These are phyloP conservation scores for Senecio squalidus DNA, from an alignment of 140 eudicot genomes.

Conservation along the genomic window DNA sequence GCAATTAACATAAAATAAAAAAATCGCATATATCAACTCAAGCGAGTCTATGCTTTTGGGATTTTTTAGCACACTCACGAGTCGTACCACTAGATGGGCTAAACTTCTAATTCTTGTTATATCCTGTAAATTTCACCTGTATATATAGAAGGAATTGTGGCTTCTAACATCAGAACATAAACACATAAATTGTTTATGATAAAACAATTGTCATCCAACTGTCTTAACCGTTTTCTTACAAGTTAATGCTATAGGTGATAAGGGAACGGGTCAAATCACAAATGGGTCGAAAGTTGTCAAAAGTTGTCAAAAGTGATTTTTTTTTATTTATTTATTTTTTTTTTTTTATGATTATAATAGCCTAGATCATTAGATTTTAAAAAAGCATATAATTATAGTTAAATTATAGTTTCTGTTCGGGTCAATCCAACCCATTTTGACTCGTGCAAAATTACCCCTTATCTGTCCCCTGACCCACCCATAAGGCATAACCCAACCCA, in stretches of 20 bases:
- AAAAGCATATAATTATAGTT: too few species aligned
- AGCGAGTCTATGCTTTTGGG: background rate
- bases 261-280: background rate
- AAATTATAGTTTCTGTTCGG: too few species aligned
- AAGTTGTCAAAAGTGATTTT: too few species aligned
- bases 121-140: background rate
- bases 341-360: too few species aligned
- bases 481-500: too few species aligned
- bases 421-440: too few species aligned
- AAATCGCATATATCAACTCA: background rate
- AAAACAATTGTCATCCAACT: background rate
- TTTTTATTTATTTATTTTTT: too few species aligned
- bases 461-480: too few species aligned
- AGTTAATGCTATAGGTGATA: background rate
- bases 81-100: background rate
- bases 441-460: too few species aligned
- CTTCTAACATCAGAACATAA: background rate
- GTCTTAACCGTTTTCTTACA: background rate
- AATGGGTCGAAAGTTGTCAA: too few species aligned
- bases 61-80: background rate
- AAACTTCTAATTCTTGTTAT: too few species aligned
- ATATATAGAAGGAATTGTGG: background rate
- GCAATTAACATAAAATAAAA: background rate
- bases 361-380: too few species aligned
- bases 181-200: background rate